A percentile compares a stretch with the other conserved stretches of the same genome.
Conservation (phyloP, 106 monocot species). For the Phalaenopsis aphrodite region DNA sequence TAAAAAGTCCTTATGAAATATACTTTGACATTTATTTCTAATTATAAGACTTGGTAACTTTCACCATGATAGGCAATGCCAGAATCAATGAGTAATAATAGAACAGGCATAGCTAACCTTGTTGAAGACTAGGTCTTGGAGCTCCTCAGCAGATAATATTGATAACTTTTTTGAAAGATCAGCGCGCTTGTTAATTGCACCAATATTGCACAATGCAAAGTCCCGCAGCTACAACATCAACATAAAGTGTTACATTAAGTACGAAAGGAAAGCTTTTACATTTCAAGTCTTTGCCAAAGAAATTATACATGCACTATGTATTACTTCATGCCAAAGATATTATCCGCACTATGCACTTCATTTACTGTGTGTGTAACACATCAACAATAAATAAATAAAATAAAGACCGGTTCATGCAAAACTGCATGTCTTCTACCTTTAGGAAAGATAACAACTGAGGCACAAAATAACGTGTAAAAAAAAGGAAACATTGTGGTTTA, state of each 20-base stretch:
- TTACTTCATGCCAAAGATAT: not conserved
- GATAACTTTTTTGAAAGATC: conserved; percentile 86
- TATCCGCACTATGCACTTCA: not conserved
- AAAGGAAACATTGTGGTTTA: not conserved
- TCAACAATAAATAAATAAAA: not conserved
- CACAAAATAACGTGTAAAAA: not conserved
- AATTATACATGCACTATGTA: not conserved
- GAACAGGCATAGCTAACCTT: conserved; percentile 44
- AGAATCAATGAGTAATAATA: not conserved
- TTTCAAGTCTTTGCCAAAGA: not conserved
- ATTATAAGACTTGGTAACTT: not conserved
- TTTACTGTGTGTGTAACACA: not conserved
- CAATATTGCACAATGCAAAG: conserved; percentile 79
- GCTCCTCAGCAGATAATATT: conserved; percentile 60
- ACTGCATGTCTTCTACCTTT: not conserved
- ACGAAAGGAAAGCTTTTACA: not conserved
- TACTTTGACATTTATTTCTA: not conserved
- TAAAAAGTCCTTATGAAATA: not conserved
- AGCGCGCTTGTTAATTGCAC: conserved; percentile 78
- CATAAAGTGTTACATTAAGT: not conserved
- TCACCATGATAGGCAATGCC: not conserved
- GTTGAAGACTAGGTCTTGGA: conserved; percentile 82
- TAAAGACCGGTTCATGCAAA: not conserved
- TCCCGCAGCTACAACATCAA: conserved; percentile 52
- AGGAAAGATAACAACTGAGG: not conserved